Percentiles rank a stretch among this genome's conserved stretches.
Evolutionary conservation across 1,284 basidiomycete genomes (phyloP).

Genomic region (Tilletia setariae): DNA sequence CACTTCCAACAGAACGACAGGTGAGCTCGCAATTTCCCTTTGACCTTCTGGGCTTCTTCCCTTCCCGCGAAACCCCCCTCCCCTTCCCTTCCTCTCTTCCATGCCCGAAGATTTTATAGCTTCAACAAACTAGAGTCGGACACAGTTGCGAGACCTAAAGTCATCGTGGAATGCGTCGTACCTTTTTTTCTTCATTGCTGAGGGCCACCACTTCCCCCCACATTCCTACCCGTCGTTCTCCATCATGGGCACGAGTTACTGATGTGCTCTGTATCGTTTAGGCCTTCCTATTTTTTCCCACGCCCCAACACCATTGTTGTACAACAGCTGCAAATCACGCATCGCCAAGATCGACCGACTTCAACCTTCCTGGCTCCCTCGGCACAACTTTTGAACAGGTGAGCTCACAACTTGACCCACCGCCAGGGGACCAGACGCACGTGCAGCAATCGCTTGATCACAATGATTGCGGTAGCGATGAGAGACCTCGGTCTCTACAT

Average conservation of each 20-base stretch:
- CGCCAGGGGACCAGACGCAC: not conserved
- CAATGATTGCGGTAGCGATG: conserved; percentile 11
- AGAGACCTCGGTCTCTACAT: not conserved
- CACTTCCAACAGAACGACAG: too few species aligned
- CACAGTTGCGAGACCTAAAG: conserved; percentile 4
- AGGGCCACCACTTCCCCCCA: not conserved
- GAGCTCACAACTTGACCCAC: too few species aligned
- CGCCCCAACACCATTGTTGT: too few species aligned
- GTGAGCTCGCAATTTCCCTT: too few species aligned
- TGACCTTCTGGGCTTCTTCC: not conserved
- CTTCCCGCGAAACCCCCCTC: not conserved
- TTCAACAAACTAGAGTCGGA: conserved; percentile 17
- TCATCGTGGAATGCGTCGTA: conserved; percentile 6
- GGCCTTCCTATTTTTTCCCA: too few species aligned
- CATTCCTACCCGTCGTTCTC: not conserved
- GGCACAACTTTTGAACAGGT: too few species aligned
- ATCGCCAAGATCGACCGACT: too few species aligned
- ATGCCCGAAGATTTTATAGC: not conserved
- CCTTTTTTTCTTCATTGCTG: conserved; percentile 4
- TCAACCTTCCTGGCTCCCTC: too few species aligned
- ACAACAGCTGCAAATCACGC: too few species aligned
- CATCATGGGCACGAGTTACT: too few species aligned
- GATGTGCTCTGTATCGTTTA: too few species aligned
- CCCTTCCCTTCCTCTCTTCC: not conserved
- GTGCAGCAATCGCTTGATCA: not conserved